Evolutionary conservation across 441 rosid species (phyloP).

Genomic region (Aleurites moluccanus): DNA sequence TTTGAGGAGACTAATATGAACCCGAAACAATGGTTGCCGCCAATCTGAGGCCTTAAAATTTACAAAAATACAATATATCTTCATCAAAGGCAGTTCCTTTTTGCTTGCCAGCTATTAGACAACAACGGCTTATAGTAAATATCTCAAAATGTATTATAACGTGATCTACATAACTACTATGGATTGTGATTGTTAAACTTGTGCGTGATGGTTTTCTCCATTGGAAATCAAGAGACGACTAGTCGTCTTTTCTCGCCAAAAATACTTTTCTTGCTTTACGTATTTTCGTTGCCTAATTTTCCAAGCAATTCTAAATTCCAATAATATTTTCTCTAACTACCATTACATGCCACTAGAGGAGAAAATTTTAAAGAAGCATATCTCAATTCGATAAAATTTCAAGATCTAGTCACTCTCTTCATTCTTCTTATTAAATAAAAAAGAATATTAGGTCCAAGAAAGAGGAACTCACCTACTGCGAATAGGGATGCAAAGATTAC

Average conservation of each 20-base stretch:
- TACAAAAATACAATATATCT: too few relatives aligned
- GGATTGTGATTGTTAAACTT: neutral
- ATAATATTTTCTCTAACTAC: neutral
- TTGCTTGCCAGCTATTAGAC: too few relatives aligned
- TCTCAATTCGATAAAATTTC: too few relatives aligned
- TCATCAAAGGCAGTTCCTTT: too few relatives aligned
- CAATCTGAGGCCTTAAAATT: too few relatives aligned
- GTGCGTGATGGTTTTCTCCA: neutral
- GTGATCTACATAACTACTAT: neutral
- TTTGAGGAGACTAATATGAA: too few relatives aligned
- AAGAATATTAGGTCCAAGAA: neutral
- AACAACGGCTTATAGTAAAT: too few relatives aligned
- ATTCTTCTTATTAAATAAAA: too few relatives aligned
- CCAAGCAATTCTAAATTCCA: neutral
- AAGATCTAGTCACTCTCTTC: too few relatives aligned
- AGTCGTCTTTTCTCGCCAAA: neutral
- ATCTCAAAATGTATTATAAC: neutral
- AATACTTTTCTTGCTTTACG: neutral
- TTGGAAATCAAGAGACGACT: neutral
- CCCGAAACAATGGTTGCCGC: too few relatives aligned
- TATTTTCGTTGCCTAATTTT: neutral
- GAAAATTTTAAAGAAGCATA: too few relatives aligned
- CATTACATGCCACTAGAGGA: too few relatives aligned
- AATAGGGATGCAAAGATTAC: conserved; percentile 30
- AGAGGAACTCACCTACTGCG: conserved; percentile 29